Percentiles rank a stretch among this genome's conserved stretches.
Evolutionary conservation across 331 rosid genomes (phyloP).

Genomic region (Quercus phellos): DNA sequence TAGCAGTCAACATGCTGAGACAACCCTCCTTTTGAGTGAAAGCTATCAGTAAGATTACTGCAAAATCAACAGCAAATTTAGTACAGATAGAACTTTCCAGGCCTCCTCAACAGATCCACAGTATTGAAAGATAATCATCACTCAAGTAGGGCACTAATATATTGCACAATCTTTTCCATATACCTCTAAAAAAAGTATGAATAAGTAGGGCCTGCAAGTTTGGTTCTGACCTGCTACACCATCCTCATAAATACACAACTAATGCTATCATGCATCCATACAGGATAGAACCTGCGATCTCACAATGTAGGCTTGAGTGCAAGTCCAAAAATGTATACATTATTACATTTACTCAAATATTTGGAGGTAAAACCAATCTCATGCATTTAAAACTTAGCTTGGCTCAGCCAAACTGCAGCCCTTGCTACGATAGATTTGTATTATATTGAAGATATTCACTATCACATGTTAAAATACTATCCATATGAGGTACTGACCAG

Average conservation of each 20-base stretch:
- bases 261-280: not conserved
- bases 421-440: not conserved
- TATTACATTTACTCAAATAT: not conserved
- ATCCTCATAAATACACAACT: not conserved
- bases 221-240: not conserved
- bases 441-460: not conserved
- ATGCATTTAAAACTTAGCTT: not conserved
- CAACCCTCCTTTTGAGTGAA: not conserved
- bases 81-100: not conserved
- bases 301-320: not conserved
- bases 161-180: not conserved
- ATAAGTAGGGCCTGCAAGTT: not conserved
- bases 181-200: not conserved
- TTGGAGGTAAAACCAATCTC: not conserved
- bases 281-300: not conserved
- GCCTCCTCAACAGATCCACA: not conserved
- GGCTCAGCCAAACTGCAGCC: not conserved
- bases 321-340: not conserved
- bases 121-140: not conserved
- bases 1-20: not conserved
- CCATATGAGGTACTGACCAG: not conserved
- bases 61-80: not conserved
- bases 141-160: not conserved
- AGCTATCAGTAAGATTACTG: not conserved
- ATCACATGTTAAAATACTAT: not conserved